A percentile compares a stretch with the other conserved stretches of the same genome.
Conservation (phyloP, 108 stramenopile genomes). For the Cyclotella kingstonii region DNA sequence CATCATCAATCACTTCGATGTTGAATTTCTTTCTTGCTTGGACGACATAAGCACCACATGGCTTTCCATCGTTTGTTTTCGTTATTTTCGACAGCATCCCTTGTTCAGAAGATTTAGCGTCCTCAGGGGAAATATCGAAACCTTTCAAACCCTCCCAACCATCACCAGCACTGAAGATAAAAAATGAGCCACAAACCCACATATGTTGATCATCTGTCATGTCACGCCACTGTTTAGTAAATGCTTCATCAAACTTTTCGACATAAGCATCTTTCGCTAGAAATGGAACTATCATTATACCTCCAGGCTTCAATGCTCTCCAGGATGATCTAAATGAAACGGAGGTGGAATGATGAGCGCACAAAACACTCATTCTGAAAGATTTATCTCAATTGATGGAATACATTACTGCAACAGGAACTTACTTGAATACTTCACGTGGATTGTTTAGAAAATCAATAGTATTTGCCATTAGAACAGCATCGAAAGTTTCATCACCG, state of each 20-base stretch:
- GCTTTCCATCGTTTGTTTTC: constrained; percentile 34
- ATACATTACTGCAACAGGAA: no score
- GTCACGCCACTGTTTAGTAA: constrained; percentile 87
- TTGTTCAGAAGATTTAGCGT: constrained; percentile 53
- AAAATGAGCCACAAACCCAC: constrained; percentile 93
- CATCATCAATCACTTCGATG: constrained; percentile 65
- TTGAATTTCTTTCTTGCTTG: constrained; percentile 67
- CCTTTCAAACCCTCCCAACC: constrained; percentile 83
- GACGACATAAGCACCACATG: constrained; percentile 70
- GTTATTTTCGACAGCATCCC: constrained; percentile 33
- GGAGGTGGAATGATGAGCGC: no score
- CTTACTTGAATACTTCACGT: constrained; percentile 79
- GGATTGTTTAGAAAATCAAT: constrained; percentile 81
- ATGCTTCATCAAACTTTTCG: constrained; percentile 69
- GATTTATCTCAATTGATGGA: no score
- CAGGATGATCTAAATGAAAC: constrained; percentile 51
- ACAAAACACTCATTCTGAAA: no score
- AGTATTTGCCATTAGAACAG: constrained; percentile 83
- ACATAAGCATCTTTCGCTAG: constrained; percentile 67
- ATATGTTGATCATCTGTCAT: constrained; percentile 96
- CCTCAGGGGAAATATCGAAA: constrained; percentile 84
- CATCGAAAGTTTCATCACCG: constrained; percentile 68
- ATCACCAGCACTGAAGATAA: constrained; percentile 87
- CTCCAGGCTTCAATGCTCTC: constrained; percentile 81
- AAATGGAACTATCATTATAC: constrained; percentile 81